Percentiles rank a stretch among this genome's conserved stretches.
These are phyloP conservation scores for Russula lepida DNA, from an alignment of 768 basidiomycete species.

Conservation along the genomic window DNA sequence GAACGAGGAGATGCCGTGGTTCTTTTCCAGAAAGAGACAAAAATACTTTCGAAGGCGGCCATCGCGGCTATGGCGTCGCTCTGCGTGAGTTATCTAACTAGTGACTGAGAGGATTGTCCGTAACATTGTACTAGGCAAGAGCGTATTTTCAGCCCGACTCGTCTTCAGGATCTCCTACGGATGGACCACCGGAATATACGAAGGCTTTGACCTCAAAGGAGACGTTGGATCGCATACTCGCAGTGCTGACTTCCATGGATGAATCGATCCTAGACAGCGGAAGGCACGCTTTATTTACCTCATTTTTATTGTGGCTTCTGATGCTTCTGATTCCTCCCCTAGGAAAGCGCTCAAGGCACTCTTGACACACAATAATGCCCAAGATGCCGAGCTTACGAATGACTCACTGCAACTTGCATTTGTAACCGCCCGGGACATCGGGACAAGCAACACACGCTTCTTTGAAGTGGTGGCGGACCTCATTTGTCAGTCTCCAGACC, in stretches of 20 bases:
- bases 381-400: constrained; percentile 48
- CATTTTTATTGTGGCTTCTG: constrained; percentile 6
- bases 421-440: constrained; percentile 44
- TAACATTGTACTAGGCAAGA: constrained; percentile 46
- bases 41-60: constrained; percentile 68
- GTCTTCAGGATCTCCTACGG: constrained; percentile 54
- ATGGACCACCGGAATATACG: constrained; percentile 43
- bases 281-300: constrained; percentile 43
- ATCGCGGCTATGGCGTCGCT: constrained; percentile 83
- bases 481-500: constrained; percentile 44
- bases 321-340: constrained; percentile 16
- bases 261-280: constrained; percentile 43
- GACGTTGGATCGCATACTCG: constrained; percentile 57
- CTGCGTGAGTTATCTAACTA: constrained; percentile 50
- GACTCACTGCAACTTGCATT: constrained; percentile 66
- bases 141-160: constrained; percentile 63
- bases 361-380: constrained; percentile 42
- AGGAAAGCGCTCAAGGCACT: constrained; percentile 76
- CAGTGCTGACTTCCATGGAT: constrained; percentile 58
- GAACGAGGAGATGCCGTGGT: constrained; percentile 34
- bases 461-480: constrained; percentile 75
- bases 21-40: constrained; percentile 46
- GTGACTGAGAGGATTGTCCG: constrained; percentile 2
- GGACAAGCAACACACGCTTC: constrained; percentile 54
- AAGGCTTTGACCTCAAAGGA: constrained; percentile 46